Percentiles rank a stretch among this genome's conserved stretches.
These are phyloP conservation scores for Lasiodiplodia hormozganensis DNA, from an alignment of 2,329 filamentous ascomycete genomes.

Conservation along the genomic window DNA sequence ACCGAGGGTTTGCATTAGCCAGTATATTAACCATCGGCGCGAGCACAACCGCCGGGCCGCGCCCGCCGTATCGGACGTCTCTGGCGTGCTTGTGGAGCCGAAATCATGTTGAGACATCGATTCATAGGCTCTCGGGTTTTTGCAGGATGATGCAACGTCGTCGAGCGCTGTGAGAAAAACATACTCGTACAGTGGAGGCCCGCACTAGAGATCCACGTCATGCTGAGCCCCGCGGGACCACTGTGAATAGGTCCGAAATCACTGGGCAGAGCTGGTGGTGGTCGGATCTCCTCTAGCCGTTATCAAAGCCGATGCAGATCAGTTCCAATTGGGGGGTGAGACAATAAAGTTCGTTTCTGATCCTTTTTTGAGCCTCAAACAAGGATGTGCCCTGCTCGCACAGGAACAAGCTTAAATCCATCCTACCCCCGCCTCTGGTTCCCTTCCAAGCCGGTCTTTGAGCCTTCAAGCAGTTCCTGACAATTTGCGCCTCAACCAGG, in stretches of 20 bases:
- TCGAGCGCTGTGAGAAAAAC: not conserved
- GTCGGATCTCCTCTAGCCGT: constrained; percentile 1
- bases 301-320: not conserved
- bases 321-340: not conserved
- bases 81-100: constrained; percentile 1
- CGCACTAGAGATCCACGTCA: not conserved
- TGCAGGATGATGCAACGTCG: not conserved
- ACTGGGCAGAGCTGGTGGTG: not conserved
- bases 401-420: not conserved
- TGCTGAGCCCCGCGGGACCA: not conserved
- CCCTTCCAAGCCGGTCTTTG: not conserved
- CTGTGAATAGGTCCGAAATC: not conserved
- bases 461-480: not conserved
- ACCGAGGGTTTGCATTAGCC: not conserved
- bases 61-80: not conserved
- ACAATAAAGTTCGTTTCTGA: not conserved
- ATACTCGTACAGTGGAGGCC: not conserved
- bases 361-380: not conserved
- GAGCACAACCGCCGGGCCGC: not conserved
- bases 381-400: not conserved
- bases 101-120: not conserved
- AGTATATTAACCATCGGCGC: not conserved
- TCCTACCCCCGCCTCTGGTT: not conserved
- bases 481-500: not conserved
- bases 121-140: not conserved